Conservation (phyloP, 768 basidiomycete genomes). For the Hortiboletus campestris region DNA sequence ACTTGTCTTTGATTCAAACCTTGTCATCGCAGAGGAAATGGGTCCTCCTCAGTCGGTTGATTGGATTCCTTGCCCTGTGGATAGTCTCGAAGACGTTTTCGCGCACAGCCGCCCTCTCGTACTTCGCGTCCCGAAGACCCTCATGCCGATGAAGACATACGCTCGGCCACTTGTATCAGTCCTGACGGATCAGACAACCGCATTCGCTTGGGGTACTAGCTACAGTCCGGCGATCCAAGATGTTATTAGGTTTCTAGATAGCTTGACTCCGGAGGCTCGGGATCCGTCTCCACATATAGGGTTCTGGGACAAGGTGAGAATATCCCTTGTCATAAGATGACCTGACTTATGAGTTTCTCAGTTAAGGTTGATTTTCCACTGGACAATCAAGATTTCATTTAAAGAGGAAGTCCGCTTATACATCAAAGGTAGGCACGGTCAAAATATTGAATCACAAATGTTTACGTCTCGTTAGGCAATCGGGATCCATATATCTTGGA, state of each 20-base stretch:
- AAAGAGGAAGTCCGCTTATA: slow-evolving; percentile 70
- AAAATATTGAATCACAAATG: background rate
- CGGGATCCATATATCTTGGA: slow-evolving; percentile 74
- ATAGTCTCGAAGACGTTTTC: slow-evolving; percentile 52
- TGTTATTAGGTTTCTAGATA: slow-evolving; percentile 78
- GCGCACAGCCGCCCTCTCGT: slow-evolving; percentile 52
- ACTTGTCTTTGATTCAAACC: slow-evolving; percentile 68
- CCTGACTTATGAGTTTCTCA: slow-evolving; percentile 26
- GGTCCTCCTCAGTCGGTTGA: slow-evolving; percentile 63
- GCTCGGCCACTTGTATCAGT: slow-evolving; percentile 72
- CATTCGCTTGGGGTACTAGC: slow-evolving; percentile 87
- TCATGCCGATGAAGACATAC: slow-evolving; percentile 95
- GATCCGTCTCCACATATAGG: slow-evolving; percentile 84
- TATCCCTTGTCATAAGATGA: background rate
- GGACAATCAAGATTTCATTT: slow-evolving; percentile 70
- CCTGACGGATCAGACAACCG: slow-evolving; percentile 59
- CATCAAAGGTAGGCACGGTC: slow-evolving; percentile 67
- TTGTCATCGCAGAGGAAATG: slow-evolving; percentile 88
- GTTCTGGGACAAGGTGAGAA: slow-evolving; percentile 90
- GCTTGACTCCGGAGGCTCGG: slow-evolving; percentile 69
- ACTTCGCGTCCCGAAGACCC: slow-evolving; percentile 78
- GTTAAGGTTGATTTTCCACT: slow-evolving; percentile 81
- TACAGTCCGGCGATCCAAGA: slow-evolving; percentile 86
- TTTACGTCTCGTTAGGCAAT: slow-evolving; percentile 51
- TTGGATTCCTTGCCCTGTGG: slow-evolving; percentile 68